Conservation (phyloP, 208 protist species). For the Naegleria fowleri region DNA sequence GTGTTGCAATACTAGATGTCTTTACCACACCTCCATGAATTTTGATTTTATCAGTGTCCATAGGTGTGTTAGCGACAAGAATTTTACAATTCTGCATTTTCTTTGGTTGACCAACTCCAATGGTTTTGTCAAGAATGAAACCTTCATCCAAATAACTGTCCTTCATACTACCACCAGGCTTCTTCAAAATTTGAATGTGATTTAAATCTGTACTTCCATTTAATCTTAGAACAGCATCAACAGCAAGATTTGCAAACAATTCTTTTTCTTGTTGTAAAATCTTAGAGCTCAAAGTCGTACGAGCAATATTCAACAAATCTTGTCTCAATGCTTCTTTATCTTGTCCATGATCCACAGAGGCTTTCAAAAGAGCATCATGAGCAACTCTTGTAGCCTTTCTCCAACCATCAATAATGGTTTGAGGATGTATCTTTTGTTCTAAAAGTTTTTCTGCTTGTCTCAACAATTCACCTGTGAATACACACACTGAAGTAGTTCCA, state of each 20-base stretch:
- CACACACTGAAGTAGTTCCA: slow-evolving; percentile 97
- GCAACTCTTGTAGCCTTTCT: slow-evolving; percentile 68
- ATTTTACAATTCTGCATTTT: slow-evolving; percentile 95
- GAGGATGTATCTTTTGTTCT: slow-evolving; percentile 95
- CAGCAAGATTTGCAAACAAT: slow-evolving; percentile 95
- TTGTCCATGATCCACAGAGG: slow-evolving; percentile 66
- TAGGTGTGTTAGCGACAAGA: slow-evolving; percentile 98
- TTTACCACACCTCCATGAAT: slow-evolving; percentile 40
- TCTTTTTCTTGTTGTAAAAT: slow-evolving; percentile 80
- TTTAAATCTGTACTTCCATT: slow-evolving; percentile 83
- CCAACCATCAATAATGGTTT: slow-evolving; percentile 88
- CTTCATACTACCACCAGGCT: slow-evolving; percentile 86
- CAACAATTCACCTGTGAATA: slow-evolving; percentile 97
- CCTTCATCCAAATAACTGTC: slow-evolving; percentile 98
- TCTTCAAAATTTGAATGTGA: slow-evolving; percentile 99
- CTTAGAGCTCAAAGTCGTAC: slow-evolving; percentile 99
- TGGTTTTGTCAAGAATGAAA: slow-evolving; percentile 98
- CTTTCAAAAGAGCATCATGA: slow-evolving; percentile 66
- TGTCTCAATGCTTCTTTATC: slow-evolving; percentile 82
- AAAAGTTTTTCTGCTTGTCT: slow-evolving; percentile 95
- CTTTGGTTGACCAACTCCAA: slow-evolving; percentile 96
- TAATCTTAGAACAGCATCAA: slow-evolving; percentile 96
- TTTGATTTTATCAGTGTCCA: slow-evolving; percentile 99
- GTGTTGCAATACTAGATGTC: slow-evolving; percentile 83
- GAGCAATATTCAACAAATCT: slow-evolving; percentile 96